A percentile compares a stretch with the other conserved stretches of the same genome.
These are phyloP conservation scores for Boletellus ananas DNA, from an alignment of 768 basidiomycete species.

Conservation along the genomic window DNA sequence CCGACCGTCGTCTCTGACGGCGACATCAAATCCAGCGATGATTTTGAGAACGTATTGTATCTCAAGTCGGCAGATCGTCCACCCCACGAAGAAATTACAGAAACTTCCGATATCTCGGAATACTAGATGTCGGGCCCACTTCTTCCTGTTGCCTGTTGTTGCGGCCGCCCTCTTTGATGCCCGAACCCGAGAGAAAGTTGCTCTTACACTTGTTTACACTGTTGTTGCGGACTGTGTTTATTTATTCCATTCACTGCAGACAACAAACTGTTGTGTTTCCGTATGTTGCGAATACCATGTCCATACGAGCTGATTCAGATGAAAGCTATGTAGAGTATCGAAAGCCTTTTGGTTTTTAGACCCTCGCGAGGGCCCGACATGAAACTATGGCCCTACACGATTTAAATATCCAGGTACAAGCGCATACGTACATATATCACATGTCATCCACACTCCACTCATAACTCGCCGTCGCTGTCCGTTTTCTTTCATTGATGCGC, in stretches of 20 bases:
- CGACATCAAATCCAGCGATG: slow-evolving; percentile 27
- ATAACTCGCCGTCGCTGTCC: slow-evolving; percentile 69
- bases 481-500: slow-evolving; percentile 67
- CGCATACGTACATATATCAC: slow-evolving; percentile 39
- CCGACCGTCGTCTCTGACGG: slow-evolving; percentile 32
- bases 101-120: slow-evolving; percentile 29
- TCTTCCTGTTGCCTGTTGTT: slow-evolving; percentile 5
- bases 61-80: slow-evolving; percentile 24
- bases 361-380: neutral
- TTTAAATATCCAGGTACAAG: neutral
- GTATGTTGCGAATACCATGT: slow-evolving; percentile 1
- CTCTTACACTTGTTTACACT: slow-evolving; percentile 13
- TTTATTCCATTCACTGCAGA: slow-evolving; percentile 18
- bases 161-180: slow-evolving; percentile 7
- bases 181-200: slow-evolving; percentile 8
- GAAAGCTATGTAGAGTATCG: neutral
- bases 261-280: slow-evolving; percentile 1
- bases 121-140: slow-evolving; percentile 21
- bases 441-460: slow-evolving; percentile 92
- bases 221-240: slow-evolving; percentile 14
- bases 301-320: neutral
- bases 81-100: slow-evolving; percentile 22
- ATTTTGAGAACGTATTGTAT: slow-evolving; percentile 24
- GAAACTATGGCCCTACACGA: neutral
- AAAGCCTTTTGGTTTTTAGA: neutral